phyloP scores from a whole-genome alignment of 768 basidiomycete species.

The Termitomyces sp. region DNA sequence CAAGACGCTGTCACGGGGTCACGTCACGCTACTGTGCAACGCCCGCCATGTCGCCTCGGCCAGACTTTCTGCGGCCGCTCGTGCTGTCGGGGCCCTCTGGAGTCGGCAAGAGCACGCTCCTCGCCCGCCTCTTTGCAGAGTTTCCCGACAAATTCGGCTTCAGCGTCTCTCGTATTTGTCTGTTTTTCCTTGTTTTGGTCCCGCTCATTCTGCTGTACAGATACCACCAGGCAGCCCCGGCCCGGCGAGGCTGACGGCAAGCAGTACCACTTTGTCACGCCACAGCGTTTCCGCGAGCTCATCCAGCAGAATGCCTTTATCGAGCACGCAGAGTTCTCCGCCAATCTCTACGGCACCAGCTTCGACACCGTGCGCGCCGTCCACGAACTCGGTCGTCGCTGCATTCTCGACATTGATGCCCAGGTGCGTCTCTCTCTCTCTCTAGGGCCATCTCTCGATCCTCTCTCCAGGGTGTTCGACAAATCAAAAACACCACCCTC shows the following conservation, averaged over 20 bases:
- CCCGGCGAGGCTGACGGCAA: slow-evolving; percentile 77
- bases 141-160: slow-evolving; percentile 87
- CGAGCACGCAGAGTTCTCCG: slow-evolving; percentile 90
- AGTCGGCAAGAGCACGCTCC: slow-evolving; percentile 90
- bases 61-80: slow-evolving; percentile 63
- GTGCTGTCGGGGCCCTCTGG: slow-evolving; percentile 91
- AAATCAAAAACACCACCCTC: slow-evolving; percentile 79
- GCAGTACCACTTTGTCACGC: slow-evolving; percentile 82
- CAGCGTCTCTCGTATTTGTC: slow-evolving; percentile 75
- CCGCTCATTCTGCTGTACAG: slow-evolving; percentile 31
- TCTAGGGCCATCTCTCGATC: slow-evolving; percentile 8
- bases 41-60: slow-evolving; percentile 14
- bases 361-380: slow-evolving; percentile 70
- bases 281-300: slow-evolving; percentile 66
- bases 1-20: slow-evolving; percentile 7
- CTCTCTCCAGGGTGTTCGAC: slow-evolving; percentile 72
- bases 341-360: slow-evolving; percentile 92
- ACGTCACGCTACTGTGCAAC: neutral
- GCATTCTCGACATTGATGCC: slow-evolving; percentile 93
- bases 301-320: slow-evolving; percentile 75
- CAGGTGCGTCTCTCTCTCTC: slow-evolving; percentile 52
- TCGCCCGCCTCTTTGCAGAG: slow-evolving; percentile 73
- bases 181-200: slow-evolving; percentile 4
- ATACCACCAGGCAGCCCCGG: slow-evolving; percentile 85
- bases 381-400: slow-evolving; percentile 63